Conservation (phyloP, 1,139 yeast species). For the Candida pseudoviswanathii region DNA sequence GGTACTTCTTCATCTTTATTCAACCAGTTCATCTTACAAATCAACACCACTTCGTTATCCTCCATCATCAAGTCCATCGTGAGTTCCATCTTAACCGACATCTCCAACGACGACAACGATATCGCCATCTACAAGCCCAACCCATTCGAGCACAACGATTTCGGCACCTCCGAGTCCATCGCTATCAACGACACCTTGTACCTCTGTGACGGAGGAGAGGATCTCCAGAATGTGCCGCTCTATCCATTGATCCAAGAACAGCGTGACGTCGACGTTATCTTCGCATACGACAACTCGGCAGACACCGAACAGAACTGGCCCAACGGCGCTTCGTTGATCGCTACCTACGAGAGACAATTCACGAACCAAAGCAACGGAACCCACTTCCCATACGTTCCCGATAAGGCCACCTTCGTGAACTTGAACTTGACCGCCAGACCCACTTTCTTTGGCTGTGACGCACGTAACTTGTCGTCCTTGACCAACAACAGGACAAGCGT, state of each 20-base stretch:
- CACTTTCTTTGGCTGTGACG: slow-evolving; percentile 85
- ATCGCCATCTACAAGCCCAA: slow-evolving; percentile 53
- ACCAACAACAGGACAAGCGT: slow-evolving; percentile 22
- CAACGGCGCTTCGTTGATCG: slow-evolving; percentile 38
- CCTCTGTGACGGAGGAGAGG: slow-evolving; percentile 50
- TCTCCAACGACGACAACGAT: slow-evolving; percentile 46
- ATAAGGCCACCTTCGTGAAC: slow-evolving; percentile 59
- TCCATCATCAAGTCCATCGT: slow-evolving; percentile 49
- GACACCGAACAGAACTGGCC: slow-evolving; percentile 48
- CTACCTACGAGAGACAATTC: slow-evolving; percentile 72
- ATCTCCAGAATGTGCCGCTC: slow-evolving; percentile 43
- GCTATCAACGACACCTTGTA: slow-evolving; percentile 37
- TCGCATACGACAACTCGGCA: slow-evolving; percentile 52
- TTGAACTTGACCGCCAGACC: slow-evolving; percentile 67
- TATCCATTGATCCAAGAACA: slow-evolving; percentile 42
- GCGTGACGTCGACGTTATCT: slow-evolving; percentile 43
- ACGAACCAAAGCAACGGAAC: slow-evolving; percentile 60
- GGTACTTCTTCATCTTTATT: slow-evolving; percentile 85
- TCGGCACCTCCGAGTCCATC: slow-evolving; percentile 33
- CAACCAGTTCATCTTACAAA: slow-evolving; percentile 69
- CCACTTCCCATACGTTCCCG: slow-evolving; percentile 88
- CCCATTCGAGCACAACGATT: slow-evolving; percentile 51
- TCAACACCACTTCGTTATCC: slow-evolving; percentile 59
- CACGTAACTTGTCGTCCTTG: slow-evolving; percentile 60
- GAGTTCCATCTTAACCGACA: slow-evolving; percentile 44